These are phyloP conservation scores for Stellera chamaejasme DNA, from an alignment of 345 rosid genomes.

Conservation along the genomic window DNA sequence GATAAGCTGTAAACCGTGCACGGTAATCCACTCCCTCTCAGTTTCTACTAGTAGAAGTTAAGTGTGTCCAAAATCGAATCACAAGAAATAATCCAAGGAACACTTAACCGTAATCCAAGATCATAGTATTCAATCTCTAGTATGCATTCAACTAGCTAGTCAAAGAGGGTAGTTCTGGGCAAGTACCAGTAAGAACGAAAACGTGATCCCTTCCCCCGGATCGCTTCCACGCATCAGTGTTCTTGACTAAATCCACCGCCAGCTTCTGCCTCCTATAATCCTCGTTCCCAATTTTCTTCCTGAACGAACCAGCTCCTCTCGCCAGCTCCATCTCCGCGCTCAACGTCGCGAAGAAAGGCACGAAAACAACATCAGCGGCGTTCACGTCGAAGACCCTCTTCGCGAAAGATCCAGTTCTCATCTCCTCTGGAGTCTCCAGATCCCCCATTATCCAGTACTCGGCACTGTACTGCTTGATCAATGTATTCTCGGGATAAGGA, in stretches of 20 bases:
- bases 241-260: conserved; percentile 50
- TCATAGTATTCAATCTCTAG: no score
- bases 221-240: conserved; percentile 64
- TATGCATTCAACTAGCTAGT: no score
- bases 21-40: neutral
- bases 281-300: conserved; percentile 61
- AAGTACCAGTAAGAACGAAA: conserved; percentile 78
- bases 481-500: conserved; percentile 68
- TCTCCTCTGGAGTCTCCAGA: conserved; percentile 51
- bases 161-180: neutral
- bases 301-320: conserved; percentile 55
- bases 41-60: neutral
- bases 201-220: conserved; percentile 89
- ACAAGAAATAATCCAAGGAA: neutral
- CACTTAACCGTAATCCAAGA: no score
- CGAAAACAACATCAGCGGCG: conserved; percentile 78
- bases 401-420: conserved; percentile 46
- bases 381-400: conserved; percentile 41
- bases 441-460: conserved; percentile 95
- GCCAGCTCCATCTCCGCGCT: conserved; percentile 92
- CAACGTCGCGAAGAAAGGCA: conserved; percentile 79
- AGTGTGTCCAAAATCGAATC: neutral
- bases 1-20: conserved; percentile 38
- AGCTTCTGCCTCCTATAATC: conserved; percentile 74
- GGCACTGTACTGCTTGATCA: conserved; percentile 93